Evolutionary conservation across 768 basidiomycete genomes (phyloP), one percentile per base, ranked within the genome.

Genomic region (Phanerodontia chrysosporium): DNA sequence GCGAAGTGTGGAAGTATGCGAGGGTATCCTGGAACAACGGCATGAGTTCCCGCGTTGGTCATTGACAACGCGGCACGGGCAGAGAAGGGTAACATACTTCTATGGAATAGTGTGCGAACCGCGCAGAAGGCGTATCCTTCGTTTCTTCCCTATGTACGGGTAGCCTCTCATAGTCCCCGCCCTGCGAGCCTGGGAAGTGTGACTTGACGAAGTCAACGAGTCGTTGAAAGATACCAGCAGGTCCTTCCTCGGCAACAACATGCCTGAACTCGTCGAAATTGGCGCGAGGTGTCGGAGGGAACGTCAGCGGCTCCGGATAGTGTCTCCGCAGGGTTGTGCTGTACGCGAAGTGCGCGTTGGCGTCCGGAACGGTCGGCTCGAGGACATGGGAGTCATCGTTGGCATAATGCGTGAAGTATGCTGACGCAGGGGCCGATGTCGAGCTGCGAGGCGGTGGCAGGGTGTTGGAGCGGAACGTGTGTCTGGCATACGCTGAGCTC

Each of bases 281-380:
- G 9, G 73, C 5, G 10, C 55, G 63, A 3, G 63, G 57, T 2
- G 63, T 45, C 12, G 57, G 70, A 27, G 83, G 81, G n/a, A 81
- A 76, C 10, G 73, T 68, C 39, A 82, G 66, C 10, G 69, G 62
- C 0, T 87, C 84, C 0, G 74, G 73, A 22, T 81, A 78, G 59
- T 92, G 91, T 56, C 91, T 71, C 28, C 90, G 75, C 21, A 93
- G 76, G 0, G 87, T 90, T 0, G 90, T 92, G 64, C 89, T 91
- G 70, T 90, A 92, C 1, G 90, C 86, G 66, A 93, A 93, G 67
- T 93, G 91, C 3, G 82, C 70, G 29, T 81, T 78, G 1, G 91
- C 89, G 53, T 84, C 85, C 0, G 87, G 78, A 21, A 22, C 35
- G 0, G 83, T 77, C 0, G 86, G 83, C 32, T 83, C 78, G 10